phyloP scores from a whole-genome alignment of 352 stramenopile genomes.

The Globisporangium camurandrum region DNA sequence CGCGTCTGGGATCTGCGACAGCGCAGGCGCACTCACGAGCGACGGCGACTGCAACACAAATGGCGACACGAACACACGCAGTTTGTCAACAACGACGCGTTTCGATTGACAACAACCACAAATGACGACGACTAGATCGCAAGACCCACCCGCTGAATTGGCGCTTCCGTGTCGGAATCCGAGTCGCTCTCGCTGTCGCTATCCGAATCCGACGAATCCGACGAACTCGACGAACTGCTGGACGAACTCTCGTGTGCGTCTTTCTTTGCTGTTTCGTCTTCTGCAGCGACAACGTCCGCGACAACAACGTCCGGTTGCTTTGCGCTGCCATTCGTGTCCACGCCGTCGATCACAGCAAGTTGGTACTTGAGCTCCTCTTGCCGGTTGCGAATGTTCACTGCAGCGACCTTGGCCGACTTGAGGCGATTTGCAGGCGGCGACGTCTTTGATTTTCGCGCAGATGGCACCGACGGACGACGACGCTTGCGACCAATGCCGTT shows the following conservation, averaged over 20 bases:
- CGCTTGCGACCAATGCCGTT: conserved; percentile 83
- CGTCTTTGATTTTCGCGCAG: conserved; percentile 32
- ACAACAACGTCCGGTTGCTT: conserved; percentile 39
- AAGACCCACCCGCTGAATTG: conserved; percentile 82
- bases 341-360: conserved; percentile 65
- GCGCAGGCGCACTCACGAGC: conserved; percentile 39
- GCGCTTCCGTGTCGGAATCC: conserved; percentile 56
- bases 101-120: not conserved
- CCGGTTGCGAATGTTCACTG: conserved; percentile 60
- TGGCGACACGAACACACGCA: conserved; percentile 4
- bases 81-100: conserved; percentile 18
- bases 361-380: conserved; percentile 76
- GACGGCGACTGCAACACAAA: conserved; percentile 38
- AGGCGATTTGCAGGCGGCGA: conserved; percentile 56
- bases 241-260: conserved; percentile 28
- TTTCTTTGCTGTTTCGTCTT: conserved; percentile 24
- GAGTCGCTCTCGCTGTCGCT: conserved; percentile 83
- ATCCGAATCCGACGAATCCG: conserved; percentile 76
- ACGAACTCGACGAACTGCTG: conserved; percentile 72
- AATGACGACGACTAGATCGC: conserved; percentile 25
- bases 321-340: conserved; percentile 13
- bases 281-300: conserved; percentile 28
- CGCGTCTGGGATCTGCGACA: conserved; percentile 38
- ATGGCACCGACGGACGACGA: conserved; percentile 42
- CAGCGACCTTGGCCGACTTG: conserved; percentile 79